These are phyloP conservation scores for Noccaea caerulescens DNA, from an alignment of 345 rosid genomes.

Conservation along the genomic window DNA sequence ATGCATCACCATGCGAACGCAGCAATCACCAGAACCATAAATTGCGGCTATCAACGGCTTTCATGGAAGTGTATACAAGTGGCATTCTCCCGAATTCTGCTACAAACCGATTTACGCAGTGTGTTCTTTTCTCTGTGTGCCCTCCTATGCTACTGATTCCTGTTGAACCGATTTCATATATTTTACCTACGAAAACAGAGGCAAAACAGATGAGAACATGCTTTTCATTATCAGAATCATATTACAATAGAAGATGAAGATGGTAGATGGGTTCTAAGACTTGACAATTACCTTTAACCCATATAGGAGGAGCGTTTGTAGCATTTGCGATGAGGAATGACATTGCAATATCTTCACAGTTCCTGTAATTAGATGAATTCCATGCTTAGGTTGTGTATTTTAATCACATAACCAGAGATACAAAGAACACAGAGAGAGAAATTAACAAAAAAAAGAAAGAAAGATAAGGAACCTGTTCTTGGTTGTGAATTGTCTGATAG, in stretches of 20 bases:
- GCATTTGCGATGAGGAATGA: conserved; percentile 95
- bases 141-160: conserved; percentile 97
- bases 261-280: background rate
- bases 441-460: background rate
- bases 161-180: conserved; percentile 91
- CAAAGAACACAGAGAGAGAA: conserved; percentile 15
- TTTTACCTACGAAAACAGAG: conserved; percentile 60
- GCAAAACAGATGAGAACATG: conserved; percentile 5
- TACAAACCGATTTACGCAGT: conserved; percentile 77
- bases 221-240: conserved; percentile 18
- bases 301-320: conserved; percentile 85
- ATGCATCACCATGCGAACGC: background rate
- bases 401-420: background rate
- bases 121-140: conserved; percentile 73
- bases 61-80: conserved; percentile 65
- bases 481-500: conserved; percentile 66
- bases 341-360: conserved; percentile 99
- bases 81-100: conserved; percentile 88
- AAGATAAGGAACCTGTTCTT: conserved; percentile 68
- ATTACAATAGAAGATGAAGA: background rate
- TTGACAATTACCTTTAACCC: conserved; percentile 83
- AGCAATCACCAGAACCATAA: conserved; percentile 84
- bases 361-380: conserved; percentile 54
- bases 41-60: conserved; percentile 73
- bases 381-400: conserved; percentile 28